A percentile compares a stretch with the other conserved stretches of the same genome.
These are phyloP conservation scores for Acanthamoeba culbertsoni DNA, from an alignment of 208 protist genomes.

Conservation along the genomic window DNA sequence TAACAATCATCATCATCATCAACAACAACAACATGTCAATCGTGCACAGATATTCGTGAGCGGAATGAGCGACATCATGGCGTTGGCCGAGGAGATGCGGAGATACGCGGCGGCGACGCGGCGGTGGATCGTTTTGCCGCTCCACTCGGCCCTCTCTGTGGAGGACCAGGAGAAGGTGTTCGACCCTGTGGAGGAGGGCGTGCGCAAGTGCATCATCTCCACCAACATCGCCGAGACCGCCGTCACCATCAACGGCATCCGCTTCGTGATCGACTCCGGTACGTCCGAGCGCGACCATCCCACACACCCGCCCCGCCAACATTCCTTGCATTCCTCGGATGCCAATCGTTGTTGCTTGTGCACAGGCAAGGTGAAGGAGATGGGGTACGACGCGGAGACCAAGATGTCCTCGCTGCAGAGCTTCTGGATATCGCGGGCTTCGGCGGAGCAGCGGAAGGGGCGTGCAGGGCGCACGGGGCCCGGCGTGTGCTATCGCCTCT, in stretches of 20 bases:
- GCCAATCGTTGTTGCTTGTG: background rate
- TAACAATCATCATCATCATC: background rate
- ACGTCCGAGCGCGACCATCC: slow-evolving; percentile 68
- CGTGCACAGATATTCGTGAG: slow-evolving; percentile 61
- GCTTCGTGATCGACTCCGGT: slow-evolving; percentile 96
- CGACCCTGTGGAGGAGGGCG: slow-evolving; percentile 84
- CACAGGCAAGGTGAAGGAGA: slow-evolving; percentile 89
- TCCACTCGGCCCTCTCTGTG: slow-evolving; percentile 70
- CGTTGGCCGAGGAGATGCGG: slow-evolving; percentile 62
- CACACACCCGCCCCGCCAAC: background rate
- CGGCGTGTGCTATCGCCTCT: slow-evolving; percentile 68
- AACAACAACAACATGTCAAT: too few relatives aligned
- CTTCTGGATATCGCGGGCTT: slow-evolving; percentile 92
- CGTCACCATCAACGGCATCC: slow-evolving; percentile 97
- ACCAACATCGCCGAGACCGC: slow-evolving; percentile 98
- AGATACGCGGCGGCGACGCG: background rate
- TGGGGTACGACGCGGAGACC: slow-evolving; percentile 77
- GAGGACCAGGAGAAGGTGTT: slow-evolving; percentile 87
- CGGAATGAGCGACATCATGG: slow-evolving; percentile 68
- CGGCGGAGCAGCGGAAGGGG: slow-evolving; percentile 93
- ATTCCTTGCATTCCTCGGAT: background rate
- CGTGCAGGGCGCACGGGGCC: slow-evolving; percentile 90
- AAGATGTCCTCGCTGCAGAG: slow-evolving; percentile 69
- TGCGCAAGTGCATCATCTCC: slow-evolving; percentile 93
- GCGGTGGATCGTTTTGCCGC: slow-evolving; percentile 62